Base-by-base conservation (phyloP, 2,329 filamentous ascomycete species). In the Leptodontidium sp. region DNA sequence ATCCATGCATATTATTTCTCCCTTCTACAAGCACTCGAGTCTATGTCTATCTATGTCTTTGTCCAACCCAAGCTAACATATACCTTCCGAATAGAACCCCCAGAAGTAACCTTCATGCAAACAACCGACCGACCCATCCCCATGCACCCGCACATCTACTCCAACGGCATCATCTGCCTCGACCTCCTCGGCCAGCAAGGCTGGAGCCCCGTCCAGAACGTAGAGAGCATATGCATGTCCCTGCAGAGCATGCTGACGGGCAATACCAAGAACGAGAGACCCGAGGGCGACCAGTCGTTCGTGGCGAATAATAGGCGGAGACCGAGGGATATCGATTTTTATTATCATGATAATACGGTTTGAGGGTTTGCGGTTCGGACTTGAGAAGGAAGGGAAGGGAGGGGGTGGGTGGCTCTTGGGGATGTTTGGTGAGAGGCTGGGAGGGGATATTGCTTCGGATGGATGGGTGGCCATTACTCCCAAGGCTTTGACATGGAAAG, bases 221-320 rank as follows among this genome's bases (percentile, higher is more conserved):
- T 98, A 9, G 95, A 98, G 83, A 97, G 92, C 77, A 90, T 99
- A 32, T 98, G 94, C 83, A 96, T 99, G 88, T 97, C 93, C 80
- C 87, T 99, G 65, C 96, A 99, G 82, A 97, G 93, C 83, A 99
- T 99, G 96, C 82, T 99, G 77, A 98, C 96, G 1, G 94, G 95
- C 70, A 99, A 99, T 80, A 91, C 88, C 12, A 95, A 94, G 82
- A 91, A 95, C 76, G 94, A 98, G 81, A 86, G 96, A 43, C 96
- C 96, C 0, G 91, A 92, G 0, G 96, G 95, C 4, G 94, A 99
- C 77, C 92, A 91, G 66, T 91, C 96, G 12, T 98, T 99, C 77
- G 94, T 97, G 32, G 85, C 88, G 65, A 88, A 88, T 70, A 97
- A 98, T 78, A 88, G 88, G 32, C 87, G 90, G 72, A 86, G 95